phyloP scores from a whole-genome alignment of 2,329 filamentous ascomycete species.

The Fusarium sambucinum region DNA sequence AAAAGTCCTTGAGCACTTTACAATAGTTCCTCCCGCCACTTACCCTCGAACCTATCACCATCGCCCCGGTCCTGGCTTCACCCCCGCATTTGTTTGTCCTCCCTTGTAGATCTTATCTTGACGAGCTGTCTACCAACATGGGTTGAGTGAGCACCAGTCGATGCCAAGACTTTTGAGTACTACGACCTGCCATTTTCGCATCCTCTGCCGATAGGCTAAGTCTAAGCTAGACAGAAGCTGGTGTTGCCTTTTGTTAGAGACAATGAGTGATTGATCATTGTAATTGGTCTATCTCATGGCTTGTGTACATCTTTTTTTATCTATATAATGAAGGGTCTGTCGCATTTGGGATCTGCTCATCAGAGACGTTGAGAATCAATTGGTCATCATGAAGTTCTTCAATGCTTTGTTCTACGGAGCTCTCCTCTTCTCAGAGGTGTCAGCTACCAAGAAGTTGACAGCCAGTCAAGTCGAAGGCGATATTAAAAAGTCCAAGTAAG shows the following conservation, averaged over 20 bases:
- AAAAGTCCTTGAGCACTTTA: conserved; percentile 32
- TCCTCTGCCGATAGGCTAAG: conserved; percentile 30
- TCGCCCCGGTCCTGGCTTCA: conserved; percentile 13
- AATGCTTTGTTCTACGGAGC: conserved; percentile 39
- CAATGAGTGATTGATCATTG: conserved; percentile 5
- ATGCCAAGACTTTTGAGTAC: conserved; percentile 36
- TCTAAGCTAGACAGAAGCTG: not conserved
- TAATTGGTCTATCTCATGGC: not conserved
- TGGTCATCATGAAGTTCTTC: conserved; percentile 42
- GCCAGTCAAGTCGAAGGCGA: conserved; percentile 43
- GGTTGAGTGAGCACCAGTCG: conserved; percentile 19
- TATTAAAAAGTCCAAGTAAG: conserved; percentile 44
- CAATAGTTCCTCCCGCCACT: conserved; percentile 43
- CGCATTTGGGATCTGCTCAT: conserved; percentile 1
- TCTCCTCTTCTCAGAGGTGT: conserved; percentile 36
- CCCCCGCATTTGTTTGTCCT: conserved; percentile 12
- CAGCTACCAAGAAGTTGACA: conserved; percentile 42
- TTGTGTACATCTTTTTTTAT: not conserved
- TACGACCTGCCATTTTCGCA: conserved; percentile 45
- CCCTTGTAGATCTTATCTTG: conserved; percentile 31
- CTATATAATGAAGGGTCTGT: conserved; percentile 29
- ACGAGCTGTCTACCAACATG: conserved; percentile 20
- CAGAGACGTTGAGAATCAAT: not conserved
- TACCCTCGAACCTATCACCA: conserved; percentile 32
- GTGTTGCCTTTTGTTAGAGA: conserved; percentile 25